Percentiles rank a stretch among this genome's conserved stretches.
Conservation (phyloP, 768 basidiomycete species). For the Naematelia aurantialba region DNA sequence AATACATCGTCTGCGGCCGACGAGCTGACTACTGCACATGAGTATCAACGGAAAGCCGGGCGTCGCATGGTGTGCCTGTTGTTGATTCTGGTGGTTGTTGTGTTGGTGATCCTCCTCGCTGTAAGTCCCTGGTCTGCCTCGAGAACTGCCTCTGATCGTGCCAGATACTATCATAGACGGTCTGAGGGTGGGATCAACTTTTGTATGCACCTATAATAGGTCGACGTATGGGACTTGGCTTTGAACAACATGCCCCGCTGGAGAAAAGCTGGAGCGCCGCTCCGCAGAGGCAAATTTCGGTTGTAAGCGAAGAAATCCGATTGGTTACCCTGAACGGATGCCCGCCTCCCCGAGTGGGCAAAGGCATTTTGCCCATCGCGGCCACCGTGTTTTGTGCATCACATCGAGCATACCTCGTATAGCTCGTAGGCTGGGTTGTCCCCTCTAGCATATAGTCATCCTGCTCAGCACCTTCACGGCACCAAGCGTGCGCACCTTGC, state of each 20-base stretch:
- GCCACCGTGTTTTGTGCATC: too few species aligned
- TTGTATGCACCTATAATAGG: neutral
- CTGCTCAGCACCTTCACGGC: too few species aligned
- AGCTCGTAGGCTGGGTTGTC: too few species aligned
- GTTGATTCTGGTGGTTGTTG: conserved; percentile 78
- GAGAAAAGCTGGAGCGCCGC: neutral
- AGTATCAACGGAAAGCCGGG: conserved; percentile 92
- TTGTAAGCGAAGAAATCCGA: neutral
- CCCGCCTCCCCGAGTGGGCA: neutral
- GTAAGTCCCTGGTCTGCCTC: conserved; percentile 57
- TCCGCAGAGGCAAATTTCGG: neutral
- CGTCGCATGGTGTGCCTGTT: conserved; percentile 83
- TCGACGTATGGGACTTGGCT: too few species aligned
- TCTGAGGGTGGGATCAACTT: neutral
- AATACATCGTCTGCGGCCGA: conserved; percentile 78
- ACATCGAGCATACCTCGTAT: too few species aligned
- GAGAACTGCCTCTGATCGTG: neutral
- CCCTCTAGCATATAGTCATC: too few species aligned
- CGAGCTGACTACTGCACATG: conserved; percentile 81
- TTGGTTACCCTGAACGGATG: neutral
- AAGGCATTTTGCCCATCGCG: too few species aligned
- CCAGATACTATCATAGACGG: neutral
- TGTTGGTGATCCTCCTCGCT: conserved; percentile 82
- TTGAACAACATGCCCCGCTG: too few species aligned
- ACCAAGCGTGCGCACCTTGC: too few species aligned